Percentiles rank a stretch among this genome's conserved stretches.
These are phyloP conservation scores for Huntiella decipiens DNA, from an alignment of 2,329 filamentous ascomycete genomes.

Conservation along the genomic window DNA sequence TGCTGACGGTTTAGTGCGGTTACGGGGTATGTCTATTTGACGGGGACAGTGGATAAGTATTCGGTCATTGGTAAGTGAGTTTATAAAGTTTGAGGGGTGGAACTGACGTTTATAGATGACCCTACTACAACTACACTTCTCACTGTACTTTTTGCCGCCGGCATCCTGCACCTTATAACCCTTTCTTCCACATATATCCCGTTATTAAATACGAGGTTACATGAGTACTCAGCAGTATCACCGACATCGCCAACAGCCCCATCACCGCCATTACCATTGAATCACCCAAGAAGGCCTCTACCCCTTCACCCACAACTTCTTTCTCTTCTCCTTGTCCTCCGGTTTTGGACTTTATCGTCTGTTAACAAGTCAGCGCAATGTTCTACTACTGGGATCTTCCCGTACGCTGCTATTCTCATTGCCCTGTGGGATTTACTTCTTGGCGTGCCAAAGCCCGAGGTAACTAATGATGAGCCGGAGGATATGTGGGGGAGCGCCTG, in stretches of 20 bases:
- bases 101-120: too few species aligned
- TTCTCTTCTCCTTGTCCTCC: conserved; percentile 25
- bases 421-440: conserved; percentile 10
- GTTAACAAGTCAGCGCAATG: conserved; percentile 32
- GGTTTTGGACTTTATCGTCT: conserved; percentile 28
- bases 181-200: conserved; percentile 6
- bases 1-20: too few species aligned
- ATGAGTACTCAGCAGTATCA: conserved; percentile 2
- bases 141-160: too few species aligned
- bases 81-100: too few species aligned
- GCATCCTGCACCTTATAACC: too few species aligned
- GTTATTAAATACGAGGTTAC: conserved; percentile 6
- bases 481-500: conserved; percentile 29
- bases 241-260: neutral
- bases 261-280: conserved; percentile 9
- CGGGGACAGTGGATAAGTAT: too few species aligned
- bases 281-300: conserved; percentile 27
- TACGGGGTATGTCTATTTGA: too few species aligned
- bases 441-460: neutral
- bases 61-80: too few species aligned
- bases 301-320: conserved; percentile 27
- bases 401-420: conserved; percentile 6
- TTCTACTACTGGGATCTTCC: conserved; percentile 30
- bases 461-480: conserved; percentile 19
- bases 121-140: too few species aligned